Evolutionary conservation across 495 filamentous ascomycete genomes (phyloP).

Genomic region (Rostrohypoxylon terebratum): DNA sequence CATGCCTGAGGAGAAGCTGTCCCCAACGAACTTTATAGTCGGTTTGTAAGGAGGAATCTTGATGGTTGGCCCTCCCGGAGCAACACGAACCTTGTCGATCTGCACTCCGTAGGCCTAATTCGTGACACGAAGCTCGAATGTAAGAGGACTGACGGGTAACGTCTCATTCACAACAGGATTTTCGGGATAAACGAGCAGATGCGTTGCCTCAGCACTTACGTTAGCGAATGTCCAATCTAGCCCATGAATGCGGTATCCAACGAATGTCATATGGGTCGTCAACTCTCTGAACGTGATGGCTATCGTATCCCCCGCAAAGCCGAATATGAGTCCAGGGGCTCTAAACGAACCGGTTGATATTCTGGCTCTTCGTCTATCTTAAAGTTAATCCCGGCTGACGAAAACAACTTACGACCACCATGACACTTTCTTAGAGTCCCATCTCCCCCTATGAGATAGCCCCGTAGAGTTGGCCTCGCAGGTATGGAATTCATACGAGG

Average conservation of each 20-base stretch:
- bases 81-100: constrained; percentile 67
- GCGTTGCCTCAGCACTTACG: constrained; percentile 69
- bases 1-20: constrained; percentile 67
- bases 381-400: neutral
- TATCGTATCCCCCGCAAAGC: constrained; percentile 72
- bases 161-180: constrained; percentile 58
- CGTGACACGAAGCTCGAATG: constrained; percentile 69
- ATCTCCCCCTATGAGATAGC: constrained; percentile 76
- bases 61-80: constrained; percentile 59
- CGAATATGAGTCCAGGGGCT: constrained; percentile 71
- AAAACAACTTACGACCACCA: constrained; percentile 68
- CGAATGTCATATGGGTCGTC: constrained; percentile 66
- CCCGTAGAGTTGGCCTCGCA: constrained; percentile 68
- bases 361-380: constrained; percentile 15
- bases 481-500: constrained; percentile 55
- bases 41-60: constrained; percentile 63
- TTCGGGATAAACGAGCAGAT: constrained; percentile 65
- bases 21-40: constrained; percentile 75
- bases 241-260: constrained; percentile 72
- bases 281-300: constrained; percentile 72
- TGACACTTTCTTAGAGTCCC: constrained; percentile 74
- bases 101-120: constrained; percentile 77
- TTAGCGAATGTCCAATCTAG: constrained; percentile 77
- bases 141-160: constrained; percentile 55
- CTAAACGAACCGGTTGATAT: constrained; percentile 41